Evolutionary conservation across 805 yeast genomes (phyloP).

Genomic region (Alloascoidea africana): DNA sequence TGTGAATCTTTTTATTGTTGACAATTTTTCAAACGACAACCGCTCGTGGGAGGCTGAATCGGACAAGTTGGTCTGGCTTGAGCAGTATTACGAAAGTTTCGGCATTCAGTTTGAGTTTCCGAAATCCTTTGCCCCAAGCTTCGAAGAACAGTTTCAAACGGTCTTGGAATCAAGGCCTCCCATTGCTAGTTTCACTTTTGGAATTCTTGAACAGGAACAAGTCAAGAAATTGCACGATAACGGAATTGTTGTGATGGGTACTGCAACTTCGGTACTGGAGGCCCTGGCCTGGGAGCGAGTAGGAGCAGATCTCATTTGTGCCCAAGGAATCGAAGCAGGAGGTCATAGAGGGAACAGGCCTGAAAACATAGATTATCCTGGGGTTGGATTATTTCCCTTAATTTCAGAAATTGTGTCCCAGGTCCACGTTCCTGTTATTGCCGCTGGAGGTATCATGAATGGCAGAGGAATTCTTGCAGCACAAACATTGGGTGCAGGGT

Average conservation of each 20-base stretch:
- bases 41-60: conserved; percentile 2
- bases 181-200: conserved; percentile 40
- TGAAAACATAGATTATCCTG: conserved; percentile 18
- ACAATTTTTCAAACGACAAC: conserved; percentile 1
- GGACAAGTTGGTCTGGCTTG: conserved; percentile 5
- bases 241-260: conserved; percentile 27
- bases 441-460: conserved; percentile 39
- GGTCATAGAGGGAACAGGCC: conserved; percentile 44
- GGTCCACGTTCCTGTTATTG: conserved; percentile 17
- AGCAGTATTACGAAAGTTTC: conserved; percentile 4
- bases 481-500: conserved; percentile 29
- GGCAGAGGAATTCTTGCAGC: conserved; percentile 17
- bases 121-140: conserved; percentile 7
- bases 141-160: conserved; percentile 8
- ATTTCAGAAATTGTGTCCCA: conserved; percentile 11
- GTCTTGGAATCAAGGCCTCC: conserved; percentile 20
- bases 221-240: conserved; percentile 19
- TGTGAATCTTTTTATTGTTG: conserved; percentile 11
- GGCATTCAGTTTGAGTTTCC: conserved; percentile 1
- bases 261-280: conserved; percentile 32
- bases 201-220: conserved; percentile 22
- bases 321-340: conserved; percentile 52
- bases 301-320: conserved; percentile 31
- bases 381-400: conserved; percentile 15
- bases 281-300: conserved; percentile 16